Conservation (phyloP, 2,329 filamentous ascomycete species). For the Colletotrichum endophyticum region DNA sequence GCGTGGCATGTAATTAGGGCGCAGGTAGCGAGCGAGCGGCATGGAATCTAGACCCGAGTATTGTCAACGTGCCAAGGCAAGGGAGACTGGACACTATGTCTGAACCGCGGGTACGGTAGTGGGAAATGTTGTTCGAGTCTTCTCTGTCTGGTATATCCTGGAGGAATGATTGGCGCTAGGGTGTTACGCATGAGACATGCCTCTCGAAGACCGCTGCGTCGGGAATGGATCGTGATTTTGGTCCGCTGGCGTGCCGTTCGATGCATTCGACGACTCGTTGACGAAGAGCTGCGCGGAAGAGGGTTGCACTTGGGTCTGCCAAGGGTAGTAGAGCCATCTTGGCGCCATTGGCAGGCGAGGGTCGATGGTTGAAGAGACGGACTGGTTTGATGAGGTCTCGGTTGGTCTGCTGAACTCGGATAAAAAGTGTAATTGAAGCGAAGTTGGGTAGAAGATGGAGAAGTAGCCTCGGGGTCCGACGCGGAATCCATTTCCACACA, state of each 20-base stretch:
- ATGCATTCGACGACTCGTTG: neutral
- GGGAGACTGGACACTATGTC: slow-evolving; percentile 3
- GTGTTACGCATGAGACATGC: neutral
- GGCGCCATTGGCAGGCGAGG: neutral
- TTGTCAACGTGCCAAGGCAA: neutral
- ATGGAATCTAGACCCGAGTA: neutral
- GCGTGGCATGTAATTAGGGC: neutral
- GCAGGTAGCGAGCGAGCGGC: neutral
- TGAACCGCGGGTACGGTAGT: neutral
- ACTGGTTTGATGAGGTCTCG: neutral
- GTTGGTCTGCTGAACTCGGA: neutral
- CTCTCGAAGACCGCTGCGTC: neutral
- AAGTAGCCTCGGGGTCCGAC: neutral
- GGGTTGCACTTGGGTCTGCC: neutral
- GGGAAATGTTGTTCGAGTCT: neutral
- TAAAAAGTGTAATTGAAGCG: neutral
- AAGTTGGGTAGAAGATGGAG: neutral
- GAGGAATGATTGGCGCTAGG: neutral
- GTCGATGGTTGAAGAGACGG: neutral
- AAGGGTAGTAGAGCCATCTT: slow-evolving; percentile 4
- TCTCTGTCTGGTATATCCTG: neutral
- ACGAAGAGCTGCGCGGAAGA: neutral
- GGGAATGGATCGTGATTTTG: neutral
- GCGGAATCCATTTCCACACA: neutral
- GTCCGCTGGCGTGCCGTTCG: neutral